These are phyloP conservation scores for Fusarium sororula DNA, from an alignment of 2,329 filamentous ascomycete genomes.

Conservation along the genomic window DNA sequence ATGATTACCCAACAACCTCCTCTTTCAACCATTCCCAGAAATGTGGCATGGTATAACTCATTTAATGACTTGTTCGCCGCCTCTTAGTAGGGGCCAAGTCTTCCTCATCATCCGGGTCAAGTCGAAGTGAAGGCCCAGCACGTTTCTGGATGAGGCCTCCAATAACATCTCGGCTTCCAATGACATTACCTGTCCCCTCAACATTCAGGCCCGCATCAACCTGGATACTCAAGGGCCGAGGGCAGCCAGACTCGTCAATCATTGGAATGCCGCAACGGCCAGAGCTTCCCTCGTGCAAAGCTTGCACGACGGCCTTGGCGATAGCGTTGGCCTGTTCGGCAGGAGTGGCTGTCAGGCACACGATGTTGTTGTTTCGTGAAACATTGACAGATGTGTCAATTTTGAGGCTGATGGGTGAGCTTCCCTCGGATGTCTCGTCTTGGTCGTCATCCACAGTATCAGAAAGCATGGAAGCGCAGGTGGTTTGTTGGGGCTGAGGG, in stretches of 20 bases:
- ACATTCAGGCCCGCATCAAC: conserved; percentile 58
- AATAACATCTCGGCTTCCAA: conserved; percentile 50
- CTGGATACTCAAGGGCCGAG: conserved; percentile 53
- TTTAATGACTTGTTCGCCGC: conserved; percentile 30
- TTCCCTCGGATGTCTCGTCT: conserved; percentile 35
- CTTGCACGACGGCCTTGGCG: conserved; percentile 55
- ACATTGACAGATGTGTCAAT: conserved; percentile 61
- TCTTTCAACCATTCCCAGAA: not conserved
- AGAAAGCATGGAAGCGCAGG: conserved; percentile 9
- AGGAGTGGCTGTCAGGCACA: conserved; percentile 54
- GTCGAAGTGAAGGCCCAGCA: conserved; percentile 12
- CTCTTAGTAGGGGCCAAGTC: conserved; percentile 36
- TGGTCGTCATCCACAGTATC: conserved; percentile 22
- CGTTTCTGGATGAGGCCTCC: conserved; percentile 41
- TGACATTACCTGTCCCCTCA: conserved; percentile 55
- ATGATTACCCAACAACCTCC: not conserved
- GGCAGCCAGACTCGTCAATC: conserved; percentile 56
- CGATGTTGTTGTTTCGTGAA: conserved; percentile 58
- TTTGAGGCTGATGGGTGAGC: conserved; percentile 55
- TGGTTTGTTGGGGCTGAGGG: conserved; percentile 8
- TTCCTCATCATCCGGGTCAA: conserved; percentile 32
- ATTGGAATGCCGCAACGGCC: conserved; percentile 54
- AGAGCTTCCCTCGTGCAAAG: conserved; percentile 54
- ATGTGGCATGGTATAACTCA: not conserved
- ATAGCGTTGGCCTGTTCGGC: conserved; percentile 53